Evolutionary conservation across 1,139 yeast genomes (phyloP), one percentile per base, ranked within the genome.

Genomic region (Blastobotrys raffinosifermentans): DNA sequence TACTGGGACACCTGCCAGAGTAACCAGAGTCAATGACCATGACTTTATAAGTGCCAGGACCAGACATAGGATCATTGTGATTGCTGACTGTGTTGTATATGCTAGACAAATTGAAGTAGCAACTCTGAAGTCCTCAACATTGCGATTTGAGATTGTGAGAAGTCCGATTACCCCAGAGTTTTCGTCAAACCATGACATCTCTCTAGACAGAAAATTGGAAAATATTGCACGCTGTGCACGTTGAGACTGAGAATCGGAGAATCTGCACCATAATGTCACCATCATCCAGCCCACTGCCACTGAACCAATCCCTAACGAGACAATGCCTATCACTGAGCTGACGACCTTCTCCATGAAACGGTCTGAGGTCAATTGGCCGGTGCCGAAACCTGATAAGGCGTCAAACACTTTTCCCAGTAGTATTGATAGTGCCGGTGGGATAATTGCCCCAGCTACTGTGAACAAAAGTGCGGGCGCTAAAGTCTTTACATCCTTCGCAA

Each of bases 21-120:
- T 73, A 0, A 91, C 74, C 21, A 91, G 58, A 0, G 97, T 84
- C 9, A 91, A 68, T 3, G 82, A 70, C 96, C 97, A 89, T 0
- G 94, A 82, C 44, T 77, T 80, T 43, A 72, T 70, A 58, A 91
- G 72, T 0, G 96, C 80, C 2, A 85, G 75, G 1, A 73, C 69
- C 2, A 83, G 58, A 4, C 84, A 64, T 0, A 84, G 73, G 4
- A 77, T 38, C 0, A 77, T 63, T 0, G 83, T 68, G 1, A 75
- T 69, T 2, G 68, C 19, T 4, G 77, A 69, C 47, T 77, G 78
- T 4, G 75, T 54, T 2, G 77, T 56, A 16, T 77, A 51, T 0
- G 83, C 91, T 21, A 80, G 53, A 4, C 80, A 73, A 49, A 83
- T 86, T 2, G 94, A 75, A 10, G 75, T 67, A 0, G 93, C 86